Base-by-base conservation (phyloP, 148 eudicot species). In the Rheum nobile region DNA sequence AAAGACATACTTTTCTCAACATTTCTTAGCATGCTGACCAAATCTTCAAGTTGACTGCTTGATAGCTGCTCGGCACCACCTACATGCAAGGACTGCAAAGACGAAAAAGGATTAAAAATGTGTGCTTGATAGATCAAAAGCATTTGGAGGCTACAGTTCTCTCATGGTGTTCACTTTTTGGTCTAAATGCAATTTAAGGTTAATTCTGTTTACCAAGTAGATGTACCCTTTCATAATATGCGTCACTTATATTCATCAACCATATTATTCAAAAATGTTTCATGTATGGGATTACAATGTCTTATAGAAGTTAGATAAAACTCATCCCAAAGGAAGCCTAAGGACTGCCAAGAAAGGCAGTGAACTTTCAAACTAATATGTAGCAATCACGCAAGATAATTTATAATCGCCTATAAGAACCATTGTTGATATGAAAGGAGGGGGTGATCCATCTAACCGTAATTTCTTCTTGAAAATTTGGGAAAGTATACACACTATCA, bases 1-100 rank as follows among this genome's bases (percentile, higher is more conserved):
- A 29, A 14, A 61, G 12, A 3, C 63, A 83, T 69, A 95, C 98
- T 95, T 81, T 82, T 91, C 87, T 90, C 96, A 24, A 97, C 97
- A 84, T 85, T 89, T 74, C 82, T 86, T 78, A 95, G 88, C 96
- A 95, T 87, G 75, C 84, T 84, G 77, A 90, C 82, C 84, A 95
- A 76, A 84, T 95, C 96, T 72, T 88, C 84, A 77, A 80, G 78
- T 75, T 80, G 85, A 70, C 79, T 65, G 77, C 82, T 75, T 74
- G 92, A 78, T 39, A 72, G 81, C 65, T 84, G 77, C 72, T 83
- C 87, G 24, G 73, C 84, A 72, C 77, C 81, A 41, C 81, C 77
- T 55, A 78, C 75, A 74, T 48, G 75, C 72, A 78, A 70, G 46
- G 86, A 82, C 97, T 95, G 89, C 77, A 28, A 77, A 79, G 79